These are phyloP conservation scores for Leccinum obscurum DNA, from an alignment of 768 basidiomycete genomes.

Conservation along the genomic window DNA sequence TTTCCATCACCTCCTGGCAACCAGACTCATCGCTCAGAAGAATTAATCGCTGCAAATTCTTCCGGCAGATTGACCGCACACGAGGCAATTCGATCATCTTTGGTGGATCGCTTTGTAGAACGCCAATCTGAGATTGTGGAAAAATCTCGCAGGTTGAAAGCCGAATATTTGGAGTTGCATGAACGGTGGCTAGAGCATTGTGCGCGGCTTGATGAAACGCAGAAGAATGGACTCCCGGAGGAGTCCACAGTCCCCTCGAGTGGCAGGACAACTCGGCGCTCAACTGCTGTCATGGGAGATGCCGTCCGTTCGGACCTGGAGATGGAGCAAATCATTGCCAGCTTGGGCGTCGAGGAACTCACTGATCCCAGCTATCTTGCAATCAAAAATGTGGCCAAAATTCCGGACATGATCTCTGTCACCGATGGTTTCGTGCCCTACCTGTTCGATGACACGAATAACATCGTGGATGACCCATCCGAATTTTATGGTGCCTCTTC, in stretches of 20 bases:
- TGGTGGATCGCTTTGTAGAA: conserved; percentile 55
- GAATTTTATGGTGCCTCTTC: conserved; percentile 75
- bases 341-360: conserved; percentile 86
- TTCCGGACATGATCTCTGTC: conserved; percentile 90
- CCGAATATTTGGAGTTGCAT: conserved; percentile 69
- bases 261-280: conserved; percentile 70
- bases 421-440: conserved; percentile 58
- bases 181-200: conserved; percentile 76
- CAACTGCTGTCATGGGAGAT: conserved; percentile 73
- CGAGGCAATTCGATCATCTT: conserved; percentile 43
- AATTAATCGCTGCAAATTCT: conserved; percentile 41
- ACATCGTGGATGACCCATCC: conserved; percentile 70
- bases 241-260: conserved; percentile 42
- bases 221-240: conserved; percentile 34
- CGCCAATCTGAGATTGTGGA: conserved; percentile 49
- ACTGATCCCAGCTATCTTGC: conserved; percentile 93
- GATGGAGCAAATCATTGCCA: conserved; percentile 97
- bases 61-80: conserved; percentile 40
- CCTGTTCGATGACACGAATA: conserved; percentile 83
- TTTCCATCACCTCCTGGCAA: conserved; percentile 30
- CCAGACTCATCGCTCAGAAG: conserved; percentile 49
- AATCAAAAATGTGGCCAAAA: conserved; percentile 75
- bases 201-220: conserved; percentile 56
- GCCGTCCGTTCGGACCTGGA: conserved; percentile 93
- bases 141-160: conserved; percentile 57